phyloP scores from a whole-genome alignment of 2,329 filamentous ascomycete species.

The Zelopaecilomyces penicillatus region DNA sequence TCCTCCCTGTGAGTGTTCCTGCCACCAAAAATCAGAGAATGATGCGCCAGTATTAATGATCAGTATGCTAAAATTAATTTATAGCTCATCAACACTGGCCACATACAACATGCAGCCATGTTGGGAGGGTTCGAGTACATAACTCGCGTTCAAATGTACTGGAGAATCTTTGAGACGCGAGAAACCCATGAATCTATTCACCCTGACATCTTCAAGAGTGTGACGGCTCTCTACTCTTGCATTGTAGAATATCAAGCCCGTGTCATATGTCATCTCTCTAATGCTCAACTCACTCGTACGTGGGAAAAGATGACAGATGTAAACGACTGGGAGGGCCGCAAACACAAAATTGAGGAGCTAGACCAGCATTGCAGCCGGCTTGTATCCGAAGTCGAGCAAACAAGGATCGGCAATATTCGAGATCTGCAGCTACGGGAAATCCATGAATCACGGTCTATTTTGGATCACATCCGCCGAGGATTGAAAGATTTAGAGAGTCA shows the following conservation, averaged over 20 bases:
- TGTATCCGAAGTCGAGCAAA: neutral
- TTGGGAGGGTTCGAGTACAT: constrained; percentile 14
- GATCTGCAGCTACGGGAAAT: constrained; percentile 3
- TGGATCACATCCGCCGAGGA: neutral
- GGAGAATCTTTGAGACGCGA: constrained; percentile 12
- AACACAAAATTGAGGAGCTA: neutral
- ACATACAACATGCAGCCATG: constrained; percentile 12
- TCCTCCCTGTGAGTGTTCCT: constrained; percentile 13
- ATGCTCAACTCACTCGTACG: constrained; percentile 10
- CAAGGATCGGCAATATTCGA: neutral
- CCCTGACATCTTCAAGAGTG: neutral
- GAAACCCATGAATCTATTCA: neutral
- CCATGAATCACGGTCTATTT: neutral
- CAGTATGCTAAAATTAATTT: neutral
- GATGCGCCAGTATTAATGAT: no score
- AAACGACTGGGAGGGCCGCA: constrained; percentile 9
- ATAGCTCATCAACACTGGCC: constrained; percentile 11
- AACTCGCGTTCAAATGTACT: constrained; percentile 12
- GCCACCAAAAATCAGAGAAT: no score
- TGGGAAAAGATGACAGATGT: constrained; percentile 7
- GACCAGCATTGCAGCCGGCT: neutral
- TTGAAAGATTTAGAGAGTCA: neutral
- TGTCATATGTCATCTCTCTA: constrained; percentile 10
- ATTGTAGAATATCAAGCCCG: constrained; percentile 7
- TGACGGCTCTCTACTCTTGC: neutral